A percentile compares a stretch with the other conserved stretches of the same genome.
These are phyloP conservation scores for Alternaria infectoria DNA, from an alignment of 2,329 filamentous ascomycete genomes.

Conservation along the genomic window DNA sequence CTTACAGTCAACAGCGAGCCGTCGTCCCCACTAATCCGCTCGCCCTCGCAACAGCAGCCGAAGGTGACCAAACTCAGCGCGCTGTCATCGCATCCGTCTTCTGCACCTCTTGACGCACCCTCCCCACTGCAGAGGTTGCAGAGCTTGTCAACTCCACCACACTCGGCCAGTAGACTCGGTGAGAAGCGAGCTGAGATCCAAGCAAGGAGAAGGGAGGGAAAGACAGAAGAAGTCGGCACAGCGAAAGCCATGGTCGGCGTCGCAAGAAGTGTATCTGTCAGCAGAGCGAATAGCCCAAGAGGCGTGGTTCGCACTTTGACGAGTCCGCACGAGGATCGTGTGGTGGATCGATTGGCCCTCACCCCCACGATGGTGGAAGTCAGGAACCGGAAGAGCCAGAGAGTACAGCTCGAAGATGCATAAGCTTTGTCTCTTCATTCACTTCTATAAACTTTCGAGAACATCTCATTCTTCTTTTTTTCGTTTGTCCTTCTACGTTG, in stretches of 20 bases:
- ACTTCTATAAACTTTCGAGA: neutral
- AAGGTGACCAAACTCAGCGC: constrained; percentile 36
- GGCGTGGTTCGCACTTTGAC: constrained; percentile 19
- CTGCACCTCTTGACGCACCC: constrained; percentile 32
- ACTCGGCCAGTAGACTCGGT: constrained; percentile 19
- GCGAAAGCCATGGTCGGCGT: constrained; percentile 40
- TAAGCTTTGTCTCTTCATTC: constrained; percentile 16
- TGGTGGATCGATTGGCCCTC: constrained; percentile 37
- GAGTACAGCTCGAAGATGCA: constrained; percentile 44
- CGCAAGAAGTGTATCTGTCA: constrained; percentile 42
- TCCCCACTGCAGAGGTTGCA: constrained; percentile 27
- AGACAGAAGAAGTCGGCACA: neutral
- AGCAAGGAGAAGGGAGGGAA: constrained; percentile 7
- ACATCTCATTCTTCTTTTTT: neutral
- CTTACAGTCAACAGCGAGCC: neutral
- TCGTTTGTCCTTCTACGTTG: neutral
- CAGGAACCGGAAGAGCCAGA: constrained; percentile 44
- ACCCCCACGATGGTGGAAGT: constrained; percentile 47
- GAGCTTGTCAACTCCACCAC: constrained; percentile 24
- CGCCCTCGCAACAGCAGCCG: constrained; percentile 26
- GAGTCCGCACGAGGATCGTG: constrained; percentile 22
- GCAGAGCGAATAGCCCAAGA: constrained; percentile 33
- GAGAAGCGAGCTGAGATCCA: constrained; percentile 17
- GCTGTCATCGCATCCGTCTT: constrained; percentile 37
- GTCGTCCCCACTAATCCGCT: constrained; percentile 14